A percentile compares a stretch with the other conserved stretches of the same genome.
These are phyloP conservation scores for Jatropha curcas DNA, from an alignment of 345 rosid species.

Conservation along the genomic window DNA sequence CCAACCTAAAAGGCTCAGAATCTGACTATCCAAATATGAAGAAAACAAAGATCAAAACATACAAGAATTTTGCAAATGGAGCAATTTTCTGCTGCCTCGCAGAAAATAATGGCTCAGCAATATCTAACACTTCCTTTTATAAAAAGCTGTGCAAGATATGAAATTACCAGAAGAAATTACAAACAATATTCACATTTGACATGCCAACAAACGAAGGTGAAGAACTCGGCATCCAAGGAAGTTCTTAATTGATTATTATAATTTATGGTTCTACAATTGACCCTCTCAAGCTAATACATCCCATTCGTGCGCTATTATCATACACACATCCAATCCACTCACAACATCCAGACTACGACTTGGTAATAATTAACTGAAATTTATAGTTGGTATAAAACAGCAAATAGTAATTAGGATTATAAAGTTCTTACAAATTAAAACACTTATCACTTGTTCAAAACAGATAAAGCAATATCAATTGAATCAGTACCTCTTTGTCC, in stretches of 20 bases:
- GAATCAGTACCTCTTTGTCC: constrained; percentile 65
- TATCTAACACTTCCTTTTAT: neutral
- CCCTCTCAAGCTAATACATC: too few species aligned
- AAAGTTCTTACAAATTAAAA: neutral
- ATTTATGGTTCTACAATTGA: neutral
- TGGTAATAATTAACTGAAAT: neutral
- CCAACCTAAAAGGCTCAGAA: neutral
- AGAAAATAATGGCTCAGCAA: neutral
- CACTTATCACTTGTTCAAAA: too few species aligned
- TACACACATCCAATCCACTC: too few species aligned
- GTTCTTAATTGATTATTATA: too few species aligned
- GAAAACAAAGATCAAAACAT: neutral
- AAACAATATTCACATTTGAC: neutral
- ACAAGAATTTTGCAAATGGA: neutral
- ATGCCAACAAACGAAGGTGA: neutral
- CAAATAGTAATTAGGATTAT: neutral
- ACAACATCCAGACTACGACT: neutral
- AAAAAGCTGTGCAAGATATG: neutral
- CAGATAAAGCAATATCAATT: neutral
- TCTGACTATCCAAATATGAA: too few species aligned
- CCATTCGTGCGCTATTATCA: too few species aligned
- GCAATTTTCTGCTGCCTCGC: neutral
- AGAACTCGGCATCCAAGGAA: neutral
- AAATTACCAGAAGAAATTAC: neutral
- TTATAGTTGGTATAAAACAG: neutral